Conservation (phyloP, 23 red algal genomes). For the Gracilaria caudata region DNA sequence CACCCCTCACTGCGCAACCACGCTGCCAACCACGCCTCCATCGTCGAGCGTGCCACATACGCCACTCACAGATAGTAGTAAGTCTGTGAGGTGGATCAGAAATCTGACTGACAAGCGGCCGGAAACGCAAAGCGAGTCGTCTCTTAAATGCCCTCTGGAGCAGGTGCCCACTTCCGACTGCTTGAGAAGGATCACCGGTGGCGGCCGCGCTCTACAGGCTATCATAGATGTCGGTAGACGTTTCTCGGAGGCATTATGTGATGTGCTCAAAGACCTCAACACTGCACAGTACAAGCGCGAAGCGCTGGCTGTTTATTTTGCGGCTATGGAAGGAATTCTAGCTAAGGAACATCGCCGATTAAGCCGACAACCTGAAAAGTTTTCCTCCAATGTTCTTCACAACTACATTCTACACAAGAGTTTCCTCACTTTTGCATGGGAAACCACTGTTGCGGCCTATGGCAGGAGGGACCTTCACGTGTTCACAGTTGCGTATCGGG, state of each 20-base stretch:
- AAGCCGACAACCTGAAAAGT: constrained; percentile 23
- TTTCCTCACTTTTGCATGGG: constrained; percentile 65
- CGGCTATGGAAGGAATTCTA: constrained; percentile 66
- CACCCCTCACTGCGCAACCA: constrained; percentile 12
- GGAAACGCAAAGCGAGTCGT: constrained; percentile 5
- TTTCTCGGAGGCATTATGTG: constrained; percentile 5
- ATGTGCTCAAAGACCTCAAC: constrained; percentile 13
- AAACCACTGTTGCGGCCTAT: constrained; percentile 65
- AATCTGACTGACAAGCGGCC: not conserved
- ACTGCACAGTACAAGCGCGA: constrained; percentile 34
- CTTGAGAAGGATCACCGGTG: constrained; percentile 1
- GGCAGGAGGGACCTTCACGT: constrained; percentile 57
- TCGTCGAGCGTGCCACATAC: constrained; percentile 16
- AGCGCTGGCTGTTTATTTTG: constrained; percentile 67
- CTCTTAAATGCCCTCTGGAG: constrained; percentile 8
- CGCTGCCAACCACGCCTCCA: not conserved
- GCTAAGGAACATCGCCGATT: constrained; percentile 53
- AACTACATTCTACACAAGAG: constrained; percentile 59
- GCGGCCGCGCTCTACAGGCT: not conserved
- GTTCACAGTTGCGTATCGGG: constrained; percentile 38
- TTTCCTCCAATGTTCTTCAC: constrained; percentile 29
- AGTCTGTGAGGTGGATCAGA: constrained; percentile 25
- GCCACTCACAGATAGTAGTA: not conserved
- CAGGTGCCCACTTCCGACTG: not conserved
- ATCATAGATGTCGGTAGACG: constrained; percentile 27